These are phyloP conservation scores for Xerocomus brunneocitrinus DNA, from an alignment of 768 basidiomycete genomes.

Conservation along the genomic window DNA sequence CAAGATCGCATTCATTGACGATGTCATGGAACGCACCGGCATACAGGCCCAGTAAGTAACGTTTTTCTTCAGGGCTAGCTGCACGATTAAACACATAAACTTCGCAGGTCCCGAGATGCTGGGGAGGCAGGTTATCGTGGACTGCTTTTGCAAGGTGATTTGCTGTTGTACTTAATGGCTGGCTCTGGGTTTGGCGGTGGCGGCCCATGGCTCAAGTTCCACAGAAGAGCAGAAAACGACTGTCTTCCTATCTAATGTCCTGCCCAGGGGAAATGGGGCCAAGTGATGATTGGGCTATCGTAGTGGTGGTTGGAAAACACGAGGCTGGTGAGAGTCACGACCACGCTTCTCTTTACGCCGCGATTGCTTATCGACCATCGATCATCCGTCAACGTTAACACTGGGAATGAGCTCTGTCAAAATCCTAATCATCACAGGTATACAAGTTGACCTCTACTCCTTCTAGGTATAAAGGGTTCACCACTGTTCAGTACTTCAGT, in stretches of 20 bases:
- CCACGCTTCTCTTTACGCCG: no score
- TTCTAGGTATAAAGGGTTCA: no score
- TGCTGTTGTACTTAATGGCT: not conserved
- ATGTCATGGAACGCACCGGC: slow-evolving; percentile 1
- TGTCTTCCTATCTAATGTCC: no score
- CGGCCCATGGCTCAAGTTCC: not conserved
- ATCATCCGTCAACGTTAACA: no score
- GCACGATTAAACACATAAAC: slow-evolving; percentile 35
- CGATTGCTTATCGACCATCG: no score
- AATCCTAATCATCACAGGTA: slow-evolving; percentile 29
- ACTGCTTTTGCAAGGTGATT: slow-evolving; percentile 27
- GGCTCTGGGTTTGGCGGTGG: no score
- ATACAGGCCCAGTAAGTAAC: slow-evolving; percentile 31
- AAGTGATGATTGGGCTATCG: no score
- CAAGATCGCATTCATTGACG: not conserved
- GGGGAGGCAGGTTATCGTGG: slow-evolving; percentile 21
- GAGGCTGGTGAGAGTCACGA: no score
- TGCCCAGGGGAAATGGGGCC: no score
- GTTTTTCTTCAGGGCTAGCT: slow-evolving; percentile 4
- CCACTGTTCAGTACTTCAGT: slow-evolving; percentile 43
- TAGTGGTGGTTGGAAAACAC: no score
- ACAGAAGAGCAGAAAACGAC: no score
- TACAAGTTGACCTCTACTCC: not conserved
- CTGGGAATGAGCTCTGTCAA: slow-evolving; percentile 21
- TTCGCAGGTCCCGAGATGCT: slow-evolving; percentile 27